phyloP scores from a whole-genome alignment of 192 early-diverging fungal genomes.

The Coemansia sp. region DNA sequence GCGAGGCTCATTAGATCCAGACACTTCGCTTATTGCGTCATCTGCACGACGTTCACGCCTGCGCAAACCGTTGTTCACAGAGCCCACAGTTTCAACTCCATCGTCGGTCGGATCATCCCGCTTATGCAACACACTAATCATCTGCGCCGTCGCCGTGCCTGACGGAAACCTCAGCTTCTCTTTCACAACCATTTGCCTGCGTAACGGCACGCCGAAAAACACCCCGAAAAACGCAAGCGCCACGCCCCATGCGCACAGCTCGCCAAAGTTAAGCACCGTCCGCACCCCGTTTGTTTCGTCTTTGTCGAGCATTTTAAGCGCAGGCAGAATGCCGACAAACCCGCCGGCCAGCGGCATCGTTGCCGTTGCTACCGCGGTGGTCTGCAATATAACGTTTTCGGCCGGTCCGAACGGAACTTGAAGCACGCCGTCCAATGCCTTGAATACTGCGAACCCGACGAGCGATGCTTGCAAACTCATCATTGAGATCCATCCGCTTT shows the following conservation, averaged over 20 bases:
- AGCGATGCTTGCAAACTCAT: slow-evolving; percentile 74
- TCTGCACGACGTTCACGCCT: not conserved
- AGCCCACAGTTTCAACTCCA: slow-evolving; percentile 9
- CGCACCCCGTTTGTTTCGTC: slow-evolving; percentile 59
- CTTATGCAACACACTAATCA: slow-evolving; percentile 74
- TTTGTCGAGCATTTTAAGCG: slow-evolving; percentile 66
- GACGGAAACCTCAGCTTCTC: slow-evolving; percentile 85
- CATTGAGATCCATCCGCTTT: slow-evolving; percentile 79
- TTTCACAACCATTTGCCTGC: slow-evolving; percentile 74
- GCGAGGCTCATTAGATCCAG: not conserved
- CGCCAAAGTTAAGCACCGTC: slow-evolving; percentile 53
- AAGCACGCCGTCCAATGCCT: slow-evolving; percentile 56
- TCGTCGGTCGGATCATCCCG: slow-evolving; percentile 55
- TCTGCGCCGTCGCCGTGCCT: slow-evolving; percentile 83
- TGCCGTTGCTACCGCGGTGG: slow-evolving; percentile 79
- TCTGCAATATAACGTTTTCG: slow-evolving; percentile 84
- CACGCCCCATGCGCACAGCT: slow-evolving; percentile 73
- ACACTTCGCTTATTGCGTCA: not conserved
- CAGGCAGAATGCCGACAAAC: slow-evolving; percentile 81
- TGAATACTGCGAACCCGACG: slow-evolving; percentile 77
- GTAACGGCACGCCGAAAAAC: slow-evolving; percentile 80
- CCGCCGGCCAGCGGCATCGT: slow-evolving; percentile 81
- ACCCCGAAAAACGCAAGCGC: slow-evolving; percentile 86
- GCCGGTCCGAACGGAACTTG: slow-evolving; percentile 66
- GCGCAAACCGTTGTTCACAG: not conserved